Evolutionary conservation across 78 protist species (phyloP), one percentile per base, ranked within the genome.

Genomic region (Paratrimastix pyriformis): DNA sequence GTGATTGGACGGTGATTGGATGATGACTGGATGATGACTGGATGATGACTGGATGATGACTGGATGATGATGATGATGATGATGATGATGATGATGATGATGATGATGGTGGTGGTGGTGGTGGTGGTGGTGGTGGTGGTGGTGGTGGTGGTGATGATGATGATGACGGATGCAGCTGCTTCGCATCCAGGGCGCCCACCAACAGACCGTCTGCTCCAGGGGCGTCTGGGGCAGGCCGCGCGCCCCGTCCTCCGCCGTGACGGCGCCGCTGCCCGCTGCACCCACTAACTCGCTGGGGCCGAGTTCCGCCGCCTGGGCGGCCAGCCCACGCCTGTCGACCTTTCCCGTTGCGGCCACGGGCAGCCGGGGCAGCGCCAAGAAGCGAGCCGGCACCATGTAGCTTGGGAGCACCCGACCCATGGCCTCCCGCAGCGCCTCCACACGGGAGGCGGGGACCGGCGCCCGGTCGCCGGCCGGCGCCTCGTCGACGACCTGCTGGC

Each of bases 291-390:
- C 42, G 54, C 46, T 13, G 6, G 72, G 52, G 59, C 7, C 52
- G 59, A n/a, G 55, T 7, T 3, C 52, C 26, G 18, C 38, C n/a
- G 38, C 29, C n/a, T 52, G 21, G 57, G 32, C 15, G 57, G 21
- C 15, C 32, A 24, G 50, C 2, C 33, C 42, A 3, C 3, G 21
- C 37, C 74, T 52, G 3, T 69, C 38, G 21, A 69, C 26, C 33
- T 69, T 69, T 52, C 74, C 74, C 58, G 42, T 69, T 24, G 58
- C 40, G 39, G 46, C n/a, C 9, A 69, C 35, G n/a, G 74, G 74
- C 2, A 69, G 29, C 54, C 32, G 5, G 5, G 2, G 18, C 26
- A 69, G 7, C 8, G 8, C 3, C 40, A n/a, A 26, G n/a, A 29
- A 33, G 35, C n/a, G 44, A 7, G 8, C 4, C 3, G 74, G 74